Base-by-base conservation (phyloP, 2,329 filamentous ascomycete genomes). In the Ambrosiella xylebori region DNA sequence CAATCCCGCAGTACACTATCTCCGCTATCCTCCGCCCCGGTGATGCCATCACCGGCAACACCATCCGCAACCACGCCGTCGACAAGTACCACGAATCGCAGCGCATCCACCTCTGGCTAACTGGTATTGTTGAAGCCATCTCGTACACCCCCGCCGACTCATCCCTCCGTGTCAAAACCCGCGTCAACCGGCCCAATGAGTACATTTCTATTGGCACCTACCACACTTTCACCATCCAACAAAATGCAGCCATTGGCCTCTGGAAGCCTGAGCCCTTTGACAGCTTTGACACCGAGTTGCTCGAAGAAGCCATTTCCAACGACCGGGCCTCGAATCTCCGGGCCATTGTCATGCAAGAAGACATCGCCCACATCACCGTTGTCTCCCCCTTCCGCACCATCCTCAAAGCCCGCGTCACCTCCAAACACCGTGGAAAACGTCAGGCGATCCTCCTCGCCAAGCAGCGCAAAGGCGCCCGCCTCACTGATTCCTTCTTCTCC, bases 321-420 rank as follows among this genome's bases (percentile, higher is more conserved):
- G 84, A 88, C 63, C 83, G 84, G 65, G 82, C 86, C 61, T 89
- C 88, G 0, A 85, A 91, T 61, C 78, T 95, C 15, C 88, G 89
- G 58, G 91, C 93, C 0, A 84, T 97, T 0, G 86, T 97, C 27
- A 91, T 98, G 85, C 87, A 95, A 65, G 91, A 97, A 65, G 86
- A 86, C 13, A 70, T 86, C 13, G 86, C 88, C 59, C 88, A 90
- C 68, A 86, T 93, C 62, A 91, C 86, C 68, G 76, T 90, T 19
- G 85, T 93, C 58, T 90, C 85, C 2, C 82, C 88, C 66, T 83
- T 85, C 68, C 85, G 88, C 64, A 91, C 86, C 2, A 77, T 91
- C 17, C 70, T 89, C 58, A 84, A 86, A 64, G 81, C 86, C 65
- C 72, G 76, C 36, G 73, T 88, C 52, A 80, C 85, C 66, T 73